Conservation (phyloP, 306 rosid species). For the Quercus alba region DNA sequence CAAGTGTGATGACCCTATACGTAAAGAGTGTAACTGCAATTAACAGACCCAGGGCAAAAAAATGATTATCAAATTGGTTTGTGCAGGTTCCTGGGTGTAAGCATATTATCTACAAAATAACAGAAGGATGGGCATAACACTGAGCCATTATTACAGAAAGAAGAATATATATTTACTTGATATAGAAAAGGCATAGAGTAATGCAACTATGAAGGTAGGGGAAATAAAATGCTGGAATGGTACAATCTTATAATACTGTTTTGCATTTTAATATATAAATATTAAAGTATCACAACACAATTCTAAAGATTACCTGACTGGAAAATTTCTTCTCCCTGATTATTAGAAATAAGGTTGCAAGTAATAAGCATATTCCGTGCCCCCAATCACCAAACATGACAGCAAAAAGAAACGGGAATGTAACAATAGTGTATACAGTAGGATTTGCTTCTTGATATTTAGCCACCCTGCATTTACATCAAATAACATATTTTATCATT, state of each 20-base stretch:
- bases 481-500: slow-evolving; percentile 1
- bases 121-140: background rate
- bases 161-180: background rate
- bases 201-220: background rate
- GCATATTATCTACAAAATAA: background rate
- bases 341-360: slow-evolving; percentile 69
- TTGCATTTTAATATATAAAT: background rate
- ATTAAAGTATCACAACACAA: slow-evolving; percentile 1
- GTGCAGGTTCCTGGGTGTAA: background rate
- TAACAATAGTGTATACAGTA: slow-evolving; percentile 74
- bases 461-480: slow-evolving; percentile 73
- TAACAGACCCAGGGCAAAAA: background rate
- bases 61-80: background rate
- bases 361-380: slow-evolving; percentile 90
- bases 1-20: background rate
- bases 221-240: background rate
- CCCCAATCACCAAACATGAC: slow-evolving; percentile 99
- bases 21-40: background rate
- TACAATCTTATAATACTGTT: background rate
- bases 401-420: slow-evolving; percentile 98
- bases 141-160: background rate
- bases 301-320: slow-evolving; percentile 59
- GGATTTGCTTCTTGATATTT: slow-evolving; percentile 99
- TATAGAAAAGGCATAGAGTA: background rate
- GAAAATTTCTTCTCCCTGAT: slow-evolving; percentile 77